Evolutionary conservation across 2,329 filamentous ascomycete genomes (phyloP), one percentile per base, ranked within the genome.

Genomic region (Fusarium armeniacum): DNA sequence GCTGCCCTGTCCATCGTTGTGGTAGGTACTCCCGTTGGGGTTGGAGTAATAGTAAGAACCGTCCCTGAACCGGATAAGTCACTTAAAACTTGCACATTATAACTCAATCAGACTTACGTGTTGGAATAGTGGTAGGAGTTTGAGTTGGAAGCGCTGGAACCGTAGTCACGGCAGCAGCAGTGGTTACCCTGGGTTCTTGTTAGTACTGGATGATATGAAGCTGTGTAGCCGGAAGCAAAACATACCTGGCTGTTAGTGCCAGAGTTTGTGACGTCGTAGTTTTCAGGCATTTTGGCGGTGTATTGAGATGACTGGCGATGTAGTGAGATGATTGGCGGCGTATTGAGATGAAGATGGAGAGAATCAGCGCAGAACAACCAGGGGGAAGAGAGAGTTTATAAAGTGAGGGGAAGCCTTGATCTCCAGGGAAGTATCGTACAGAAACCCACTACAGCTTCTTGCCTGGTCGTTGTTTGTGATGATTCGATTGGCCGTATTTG

Each of bases 31-130:
- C 16, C 89, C 89, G 67, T 91, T 85, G 46, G 89, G 80, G 80
- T 92, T 93, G 76, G 85, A 87, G 80, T 92, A 93, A 81, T 93
- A 92, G 83, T 93, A 93, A 2, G 89, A 91, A 38, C 90, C 89
- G 71, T 92, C 75, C 24, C 85, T 87, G 11, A 15, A 20, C 11
- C 53, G 13, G 10, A 40, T 53, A 3, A 60, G 30, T 26, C 8
- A 38, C n/a, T 10, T 7, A 4, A 45, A 5, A 4, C 20, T 5
- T 22, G 10, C 4, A 7, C 6, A 22, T 18, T 16, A 35, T 18
- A 2, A 8, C 15, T 22, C 9, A 6, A 12, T 12, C 15, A 18
- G 40, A 77, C 83, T 68, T 76, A 87, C 86, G 62, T 75, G 82
- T 92, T 92, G 54, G 88, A 91, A 76, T 91, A 92, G 76, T 92